These are phyloP conservation scores for Chamaecyparis obtusa DNA, from an alignment of 75 land plant genomes.

Conservation along the genomic window DNA sequence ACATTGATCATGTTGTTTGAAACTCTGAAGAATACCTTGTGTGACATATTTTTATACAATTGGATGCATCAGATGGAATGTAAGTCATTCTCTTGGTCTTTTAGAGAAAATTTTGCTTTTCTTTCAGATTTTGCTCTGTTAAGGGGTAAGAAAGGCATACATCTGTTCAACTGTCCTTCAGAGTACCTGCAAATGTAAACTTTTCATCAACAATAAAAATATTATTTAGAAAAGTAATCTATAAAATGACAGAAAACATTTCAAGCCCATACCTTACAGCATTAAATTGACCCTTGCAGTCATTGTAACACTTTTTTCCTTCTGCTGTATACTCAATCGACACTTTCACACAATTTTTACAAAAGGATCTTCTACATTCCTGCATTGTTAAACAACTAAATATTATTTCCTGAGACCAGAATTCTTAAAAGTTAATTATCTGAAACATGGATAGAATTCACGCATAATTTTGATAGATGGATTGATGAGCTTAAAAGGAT, in stretches of 20 bases:
- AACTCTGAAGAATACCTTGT: neutral
- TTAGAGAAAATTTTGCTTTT: neutral
- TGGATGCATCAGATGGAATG: neutral
- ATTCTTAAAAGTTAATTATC: neutral
- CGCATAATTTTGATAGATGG: neutral
- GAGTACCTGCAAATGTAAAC: neutral
- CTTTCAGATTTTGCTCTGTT: slow-evolving; percentile 1
- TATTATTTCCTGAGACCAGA: neutral
- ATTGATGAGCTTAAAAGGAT: neutral
- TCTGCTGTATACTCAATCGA: neutral
- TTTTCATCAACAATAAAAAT: neutral
- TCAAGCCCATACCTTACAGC: neutral
- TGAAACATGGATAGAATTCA: neutral
- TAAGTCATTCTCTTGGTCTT: neutral
- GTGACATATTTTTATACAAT: neutral
- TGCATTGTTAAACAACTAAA: neutral
- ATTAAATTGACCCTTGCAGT: neutral
- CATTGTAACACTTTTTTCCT: neutral
- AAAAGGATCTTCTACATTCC: neutral
- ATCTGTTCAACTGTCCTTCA: neutral
- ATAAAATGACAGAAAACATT: neutral
- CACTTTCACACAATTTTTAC: slow-evolving; percentile 10
- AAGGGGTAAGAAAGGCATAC: slow-evolving; percentile 6
- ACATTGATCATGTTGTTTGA: neutral
- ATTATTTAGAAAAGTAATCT: neutral